A percentile compares a stretch with the other conserved stretches of the same genome.
These are phyloP conservation scores for Eimeria sp. DNA, from an alignment of 169 alveolate genomes.

Conservation along the genomic window DNA sequence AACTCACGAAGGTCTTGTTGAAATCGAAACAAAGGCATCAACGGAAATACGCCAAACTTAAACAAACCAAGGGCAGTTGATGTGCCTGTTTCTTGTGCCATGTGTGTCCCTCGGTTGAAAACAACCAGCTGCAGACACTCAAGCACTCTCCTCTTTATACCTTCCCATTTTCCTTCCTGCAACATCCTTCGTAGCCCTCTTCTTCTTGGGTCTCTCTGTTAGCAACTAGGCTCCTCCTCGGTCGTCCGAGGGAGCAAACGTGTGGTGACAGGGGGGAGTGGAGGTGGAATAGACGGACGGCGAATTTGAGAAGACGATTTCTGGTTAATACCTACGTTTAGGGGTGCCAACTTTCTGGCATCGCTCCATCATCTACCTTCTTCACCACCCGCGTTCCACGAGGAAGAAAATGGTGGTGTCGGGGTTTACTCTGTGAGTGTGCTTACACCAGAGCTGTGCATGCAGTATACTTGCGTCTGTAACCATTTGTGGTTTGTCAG, in stretches of 20 bases:
- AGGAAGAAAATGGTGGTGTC: constrained; percentile 49
- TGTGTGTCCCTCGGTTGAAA: not conserved
- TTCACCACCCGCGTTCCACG: not conserved
- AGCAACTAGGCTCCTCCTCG: not conserved
- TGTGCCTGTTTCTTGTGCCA: not conserved
- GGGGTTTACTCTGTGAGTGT: constrained; percentile 44
- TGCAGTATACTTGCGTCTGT: not conserved
- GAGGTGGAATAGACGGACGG: not conserved
- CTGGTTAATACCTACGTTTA: not conserved
- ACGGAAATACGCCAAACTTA: not conserved
- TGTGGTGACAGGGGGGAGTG: not conserved
- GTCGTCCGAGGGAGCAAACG: not conserved
- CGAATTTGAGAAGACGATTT: not conserved
- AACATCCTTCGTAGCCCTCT: not conserved
- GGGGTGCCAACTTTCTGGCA: not conserved
- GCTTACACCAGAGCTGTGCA: not conserved
- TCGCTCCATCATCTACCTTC: not conserved
- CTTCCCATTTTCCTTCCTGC: not conserved
- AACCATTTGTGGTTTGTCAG: not conserved
- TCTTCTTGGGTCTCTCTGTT: not conserved
- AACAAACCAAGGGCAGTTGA: not conserved
- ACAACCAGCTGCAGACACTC: not conserved
- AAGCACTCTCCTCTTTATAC: not conserved
- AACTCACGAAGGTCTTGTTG: not conserved
- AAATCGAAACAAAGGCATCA: not conserved